phyloP scores from a whole-genome alignment of 768 basidiomycete species.

The Asterophora lycoperdoides region DNA sequence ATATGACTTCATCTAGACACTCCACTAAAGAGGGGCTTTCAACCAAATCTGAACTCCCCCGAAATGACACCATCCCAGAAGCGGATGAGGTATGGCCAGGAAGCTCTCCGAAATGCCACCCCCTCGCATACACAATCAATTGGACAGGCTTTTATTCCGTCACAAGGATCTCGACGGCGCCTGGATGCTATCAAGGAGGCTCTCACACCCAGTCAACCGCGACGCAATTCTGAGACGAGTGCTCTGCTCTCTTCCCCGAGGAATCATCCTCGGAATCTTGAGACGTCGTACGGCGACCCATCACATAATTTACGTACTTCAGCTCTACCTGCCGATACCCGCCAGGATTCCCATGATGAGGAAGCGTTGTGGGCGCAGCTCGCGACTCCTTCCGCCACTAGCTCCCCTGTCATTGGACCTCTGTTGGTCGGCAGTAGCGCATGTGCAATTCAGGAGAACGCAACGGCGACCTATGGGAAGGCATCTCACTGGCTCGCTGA shows the following conservation, averaged over 20 bases:
- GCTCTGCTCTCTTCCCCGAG: not conserved
- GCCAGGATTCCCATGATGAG: not conserved
- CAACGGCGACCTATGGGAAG: not conserved
- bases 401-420: not conserved
- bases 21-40: constrained; percentile 12
- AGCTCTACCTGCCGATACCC: not conserved
- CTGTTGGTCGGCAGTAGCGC: constrained; percentile 1
- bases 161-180: constrained; percentile 2
- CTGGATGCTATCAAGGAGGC: constrained; percentile 2
- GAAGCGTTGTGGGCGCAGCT: constrained; percentile 6
- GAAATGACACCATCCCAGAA: constrained; percentile 18
- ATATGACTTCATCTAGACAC: constrained; percentile 3
- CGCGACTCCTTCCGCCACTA: constrained; percentile 8
- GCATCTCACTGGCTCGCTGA: constrained; percentile 1
- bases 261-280: not conserved
- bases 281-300: not conserved
- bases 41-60: not conserved
- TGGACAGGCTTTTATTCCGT: not conserved
- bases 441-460: not conserved
- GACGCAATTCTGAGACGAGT: not conserved
- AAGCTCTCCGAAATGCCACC: constrained; percentile 9
- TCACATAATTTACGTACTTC: not conserved
- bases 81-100: constrained; percentile 17
- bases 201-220: not conserved
- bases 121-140: not conserved